These are phyloP conservation scores for Paecilomyces formosus DNA, from an alignment of 2,329 filamentous ascomycete genomes.

Conservation along the genomic window DNA sequence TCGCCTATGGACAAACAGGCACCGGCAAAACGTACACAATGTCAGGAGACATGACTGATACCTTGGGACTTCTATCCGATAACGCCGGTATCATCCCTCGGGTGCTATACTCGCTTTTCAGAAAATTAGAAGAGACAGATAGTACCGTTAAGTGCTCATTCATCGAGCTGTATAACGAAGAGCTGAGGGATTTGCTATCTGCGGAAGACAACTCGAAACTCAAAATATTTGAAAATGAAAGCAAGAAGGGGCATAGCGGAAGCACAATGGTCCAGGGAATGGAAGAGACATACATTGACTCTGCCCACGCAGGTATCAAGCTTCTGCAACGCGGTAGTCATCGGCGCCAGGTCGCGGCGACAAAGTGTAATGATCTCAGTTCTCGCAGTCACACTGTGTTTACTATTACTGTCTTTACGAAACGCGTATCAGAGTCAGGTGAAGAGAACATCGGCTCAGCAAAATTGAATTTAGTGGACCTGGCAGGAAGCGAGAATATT, in stretches of 20 bases:
- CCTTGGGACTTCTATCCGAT: slow-evolving; percentile 76
- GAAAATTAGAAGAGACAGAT: slow-evolving; percentile 74
- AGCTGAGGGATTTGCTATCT: slow-evolving; percentile 81
- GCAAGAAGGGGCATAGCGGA: slow-evolving; percentile 65
- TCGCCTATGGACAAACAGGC: slow-evolving; percentile 95
- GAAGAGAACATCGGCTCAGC: slow-evolving; percentile 87
- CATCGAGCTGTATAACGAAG: slow-evolving; percentile 97
- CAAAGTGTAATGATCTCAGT: slow-evolving; percentile 98
- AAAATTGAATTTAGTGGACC: slow-evolving; percentile 92
- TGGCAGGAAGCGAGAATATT: slow-evolving; percentile 97
- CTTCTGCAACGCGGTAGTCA: slow-evolving; percentile 82
- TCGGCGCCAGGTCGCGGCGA: slow-evolving; percentile 95
- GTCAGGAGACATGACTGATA: slow-evolving; percentile 94
- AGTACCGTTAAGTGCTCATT: slow-evolving; percentile 95
- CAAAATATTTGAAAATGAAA: slow-evolving; percentile 83
- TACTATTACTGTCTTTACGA: slow-evolving; percentile 87
- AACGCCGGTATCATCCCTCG: slow-evolving; percentile 92
- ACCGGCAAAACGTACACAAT: slow-evolving; percentile 99
- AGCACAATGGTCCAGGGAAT: slow-evolving; percentile 91
- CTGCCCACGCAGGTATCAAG: slow-evolving; percentile 76
- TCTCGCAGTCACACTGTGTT: slow-evolving; percentile 97
- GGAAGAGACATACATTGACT: slow-evolving; percentile 91
- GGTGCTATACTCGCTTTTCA: slow-evolving; percentile 78
- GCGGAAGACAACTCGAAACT: slow-evolving; percentile 75
- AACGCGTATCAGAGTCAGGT: slow-evolving; percentile 70